phyloP scores from a whole-genome alignment of 1,284 basidiomycete genomes.

The Moniliophthora roreri region DNA sequence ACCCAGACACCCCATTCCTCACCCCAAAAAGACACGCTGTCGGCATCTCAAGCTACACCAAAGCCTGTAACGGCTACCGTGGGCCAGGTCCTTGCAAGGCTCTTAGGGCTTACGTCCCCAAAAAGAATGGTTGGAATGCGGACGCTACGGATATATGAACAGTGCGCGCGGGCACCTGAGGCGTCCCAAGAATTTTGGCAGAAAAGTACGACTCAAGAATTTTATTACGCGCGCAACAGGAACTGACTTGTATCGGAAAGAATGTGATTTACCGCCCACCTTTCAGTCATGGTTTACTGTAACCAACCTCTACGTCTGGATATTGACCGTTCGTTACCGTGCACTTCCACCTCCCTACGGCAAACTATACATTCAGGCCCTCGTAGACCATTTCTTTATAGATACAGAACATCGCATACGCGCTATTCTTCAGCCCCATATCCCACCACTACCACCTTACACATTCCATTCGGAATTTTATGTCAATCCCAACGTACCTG shows the following conservation, averaged over 20 bases:
- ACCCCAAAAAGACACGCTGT: too few species aligned
- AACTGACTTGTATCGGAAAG: slow-evolving; percentile 37
- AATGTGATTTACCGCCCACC: slow-evolving; percentile 86
- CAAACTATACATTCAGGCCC: slow-evolving; percentile 69
- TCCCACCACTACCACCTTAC: slow-evolving; percentile 30
- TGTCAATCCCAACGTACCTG: slow-evolving; percentile 39
- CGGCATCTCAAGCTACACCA: too few species aligned
- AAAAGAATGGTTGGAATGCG: too few species aligned
- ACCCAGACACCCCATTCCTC: too few species aligned
- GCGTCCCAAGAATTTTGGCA: slow-evolving; percentile 67
- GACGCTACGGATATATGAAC: too few species aligned
- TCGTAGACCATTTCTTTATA: slow-evolving; percentile 96
- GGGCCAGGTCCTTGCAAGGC: too few species aligned
- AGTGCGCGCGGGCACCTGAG: slow-evolving; percentile 55
- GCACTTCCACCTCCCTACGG: slow-evolving; percentile 75
- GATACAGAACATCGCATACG: slow-evolving; percentile 93
- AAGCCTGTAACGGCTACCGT: too few species aligned
- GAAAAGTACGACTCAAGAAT: slow-evolving; percentile 43
- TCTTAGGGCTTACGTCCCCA: too few species aligned
- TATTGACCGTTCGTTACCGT: slow-evolving; percentile 87
- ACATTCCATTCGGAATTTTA: slow-evolving; percentile 49
- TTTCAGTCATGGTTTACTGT: slow-evolving; percentile 99
- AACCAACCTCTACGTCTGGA: slow-evolving; percentile 91
- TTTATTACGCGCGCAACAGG: slow-evolving; percentile 3
- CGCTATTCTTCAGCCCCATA: slow-evolving; percentile 64